Evolutionary conservation across 805 yeast genomes (phyloP).

Genomic region (Ogataea corticis): DNA sequence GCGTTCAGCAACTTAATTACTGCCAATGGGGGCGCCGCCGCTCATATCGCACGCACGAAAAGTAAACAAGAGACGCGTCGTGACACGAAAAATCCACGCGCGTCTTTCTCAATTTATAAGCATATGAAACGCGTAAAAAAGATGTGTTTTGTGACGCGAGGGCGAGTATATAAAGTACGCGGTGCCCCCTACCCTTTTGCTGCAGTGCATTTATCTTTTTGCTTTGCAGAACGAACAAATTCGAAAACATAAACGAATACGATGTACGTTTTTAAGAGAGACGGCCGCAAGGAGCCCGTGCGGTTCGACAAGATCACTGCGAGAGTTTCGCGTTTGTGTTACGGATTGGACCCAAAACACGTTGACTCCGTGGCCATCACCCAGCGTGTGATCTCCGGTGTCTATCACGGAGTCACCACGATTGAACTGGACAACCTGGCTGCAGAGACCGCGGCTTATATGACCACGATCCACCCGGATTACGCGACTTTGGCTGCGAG

Average conservation of each 20-base stretch:
- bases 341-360: conserved; percentile 87
- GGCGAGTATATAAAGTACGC: conserved; percentile 4
- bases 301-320: conserved; percentile 97
- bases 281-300: conserved; percentile 92
- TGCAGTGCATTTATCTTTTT: background rate
- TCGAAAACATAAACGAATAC: background rate
- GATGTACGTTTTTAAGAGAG: conserved; percentile 89
- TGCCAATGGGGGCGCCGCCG: background rate
- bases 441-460: conserved; percentile 96
- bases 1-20: no score
- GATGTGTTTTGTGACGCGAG: background rate
- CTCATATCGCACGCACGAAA: background rate
- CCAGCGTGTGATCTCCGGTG: conserved; percentile 93
- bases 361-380: conserved; percentile 96
- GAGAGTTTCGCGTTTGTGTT: conserved; percentile 87
- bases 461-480: conserved; percentile 98
- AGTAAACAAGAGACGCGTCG: conserved; percentile 8
- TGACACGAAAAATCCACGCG: background rate
- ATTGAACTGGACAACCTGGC: conserved; percentile 77
- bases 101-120: background rate
- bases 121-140: conserved; percentile 12
- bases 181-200: background rate
- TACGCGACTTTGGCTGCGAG: conserved; percentile 94
- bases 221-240: background rate
- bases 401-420: conserved; percentile 95